Base-by-base conservation (phyloP, 768 basidiomycete genomes). In the Boletus bicolor region DNA sequence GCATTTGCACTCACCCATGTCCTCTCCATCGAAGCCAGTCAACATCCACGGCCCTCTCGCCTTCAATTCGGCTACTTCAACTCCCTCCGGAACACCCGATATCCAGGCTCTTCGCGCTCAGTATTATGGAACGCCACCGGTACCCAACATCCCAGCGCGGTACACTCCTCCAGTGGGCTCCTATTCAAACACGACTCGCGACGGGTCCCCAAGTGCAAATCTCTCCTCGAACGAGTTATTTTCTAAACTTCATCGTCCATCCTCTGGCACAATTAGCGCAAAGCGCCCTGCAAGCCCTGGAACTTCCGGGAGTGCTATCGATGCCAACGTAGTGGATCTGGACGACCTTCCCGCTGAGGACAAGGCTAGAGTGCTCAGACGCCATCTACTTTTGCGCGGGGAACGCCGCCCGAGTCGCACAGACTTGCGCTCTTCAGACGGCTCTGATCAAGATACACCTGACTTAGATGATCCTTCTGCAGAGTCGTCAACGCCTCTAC, bases 291-390 rank as follows among this genome's bases (percentile, higher is more conserved):
- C 64, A 47, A 56, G 35, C 57, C 65, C 66, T 61, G 67, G 44
- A 41, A 70, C 57, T 15, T 61, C 73, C 5, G 62, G 56, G 9
- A 65, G 72, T 67, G 53, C 73, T 65, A 14, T 68, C 68, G 54
- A 72, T 60, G 53, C 64, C 63, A 45, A 56, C 39, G 34, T 60
- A 51, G 72, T 52, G 17, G 77, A 79, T 57, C 64, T 88, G 14
- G 86, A 89, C 21, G 82, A 79, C 26, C 73, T 93, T 28, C 79
- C 89, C 0, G 87, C 88, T 21, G 90, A 91, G 59, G 91, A 94
- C 66, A 97, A 93, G 74, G 86, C 86, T 3, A 83, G 81, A 64
- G 82, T 97, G 2, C 72, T 98, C 17, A 76, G 87, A 47, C 81
- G 84, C 53, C 93, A 97, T 72, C 78, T 98, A 17, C 86, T 94